phyloP scores from a whole-genome alignment of 805 yeast species.

The Suhomyces vadensis region DNA sequence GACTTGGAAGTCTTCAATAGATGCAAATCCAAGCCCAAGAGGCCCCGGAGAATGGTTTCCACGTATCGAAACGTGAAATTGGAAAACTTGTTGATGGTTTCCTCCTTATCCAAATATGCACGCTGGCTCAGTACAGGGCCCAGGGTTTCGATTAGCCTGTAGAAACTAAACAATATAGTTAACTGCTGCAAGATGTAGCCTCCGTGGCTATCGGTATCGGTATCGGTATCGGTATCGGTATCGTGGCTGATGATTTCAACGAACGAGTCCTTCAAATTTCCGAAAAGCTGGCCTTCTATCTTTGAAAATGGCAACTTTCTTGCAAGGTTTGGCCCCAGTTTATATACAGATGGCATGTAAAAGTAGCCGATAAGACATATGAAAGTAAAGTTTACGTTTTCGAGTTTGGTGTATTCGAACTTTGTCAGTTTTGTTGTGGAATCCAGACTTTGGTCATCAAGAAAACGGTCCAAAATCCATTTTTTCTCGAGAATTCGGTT shows the following conservation, averaged over 20 bases:
- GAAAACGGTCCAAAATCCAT: constrained; percentile 26
- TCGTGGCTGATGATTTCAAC: constrained; percentile 11
- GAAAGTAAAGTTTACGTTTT: constrained; percentile 20
- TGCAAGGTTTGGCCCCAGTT: constrained; percentile 21
- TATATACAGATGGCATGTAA: constrained; percentile 39
- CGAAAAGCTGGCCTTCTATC: constrained; percentile 25
- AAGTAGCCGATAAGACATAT: constrained; percentile 44
- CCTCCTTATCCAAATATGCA: constrained; percentile 8
- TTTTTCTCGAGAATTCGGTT: constrained; percentile 37
- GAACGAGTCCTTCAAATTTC: constrained; percentile 12
- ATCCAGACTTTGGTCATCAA: constrained; percentile 23
- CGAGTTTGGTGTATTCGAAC: constrained; percentile 5
- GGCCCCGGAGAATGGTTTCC: constrained; percentile 18
- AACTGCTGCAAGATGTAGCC: constrained; percentile 25
- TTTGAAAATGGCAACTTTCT: constrained; percentile 24
- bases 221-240: constrained; percentile 9
- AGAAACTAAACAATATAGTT: constrained; percentile 24
- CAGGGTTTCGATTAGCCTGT: constrained; percentile 14
- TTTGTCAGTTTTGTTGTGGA: too few relatives aligned
- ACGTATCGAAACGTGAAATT: constrained; percentile 22
- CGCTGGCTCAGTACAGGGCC: constrained; percentile 6
- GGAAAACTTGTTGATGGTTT: constrained; percentile 12
- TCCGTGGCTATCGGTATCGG: constrained; percentile 8
- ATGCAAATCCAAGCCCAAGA: constrained; percentile 1
- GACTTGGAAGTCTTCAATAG: constrained; percentile 9